Base-by-base conservation (phyloP, 2,329 filamentous ascomycete genomes). In the Cadophora luteo-olivacea region DNA sequence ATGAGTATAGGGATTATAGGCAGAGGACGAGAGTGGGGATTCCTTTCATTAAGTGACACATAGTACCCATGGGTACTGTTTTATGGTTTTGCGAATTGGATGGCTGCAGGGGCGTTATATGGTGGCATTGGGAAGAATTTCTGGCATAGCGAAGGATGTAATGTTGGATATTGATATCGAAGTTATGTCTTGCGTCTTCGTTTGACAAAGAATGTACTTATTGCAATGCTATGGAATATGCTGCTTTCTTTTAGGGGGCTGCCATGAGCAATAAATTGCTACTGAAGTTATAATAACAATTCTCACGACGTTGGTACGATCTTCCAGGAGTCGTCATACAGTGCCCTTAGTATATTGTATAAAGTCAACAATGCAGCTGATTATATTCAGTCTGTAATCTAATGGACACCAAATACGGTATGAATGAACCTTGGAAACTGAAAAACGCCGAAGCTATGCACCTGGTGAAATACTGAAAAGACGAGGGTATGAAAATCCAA, bases 1-100 rank as follows among this genome's bases (percentile, higher is more conserved):
- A 91, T 8, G 91, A 97, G 61, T 99, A 98, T 78, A 80, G 88
- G 24, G 80, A 87, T 22, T 99, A 97, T 78, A 86, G 86, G 74
- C 85, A 85, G 76, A 85, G 84, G 67, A 94, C 94, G 4, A 84
- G 86, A 54, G 92, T 94, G 9, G 88, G 89, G 77, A 97, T 99
- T 75, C 96, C 95, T 0, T 92, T 97, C 70, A 89, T 95, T 54
- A 69, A 65, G 61, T 74, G 55, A 69, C 22, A 41, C 6, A 2
- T 45, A 38, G 41, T 45, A 45, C 41, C 41, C 19, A 6, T 14
- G 14, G 12, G 32, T 25, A 22, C n/a, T 33, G 16, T 29, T 8
- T 57, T 58, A 29, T 14, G 22, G 6, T 48, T 8, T 63, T 41
- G n/a, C 4, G 6, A 24, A 19, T 24, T 41, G 4, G 8, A 3